phyloP scores from a whole-genome alignment of 495 filamentous ascomycete genomes.

The Podospora bellae-mahoneyi region DNA sequence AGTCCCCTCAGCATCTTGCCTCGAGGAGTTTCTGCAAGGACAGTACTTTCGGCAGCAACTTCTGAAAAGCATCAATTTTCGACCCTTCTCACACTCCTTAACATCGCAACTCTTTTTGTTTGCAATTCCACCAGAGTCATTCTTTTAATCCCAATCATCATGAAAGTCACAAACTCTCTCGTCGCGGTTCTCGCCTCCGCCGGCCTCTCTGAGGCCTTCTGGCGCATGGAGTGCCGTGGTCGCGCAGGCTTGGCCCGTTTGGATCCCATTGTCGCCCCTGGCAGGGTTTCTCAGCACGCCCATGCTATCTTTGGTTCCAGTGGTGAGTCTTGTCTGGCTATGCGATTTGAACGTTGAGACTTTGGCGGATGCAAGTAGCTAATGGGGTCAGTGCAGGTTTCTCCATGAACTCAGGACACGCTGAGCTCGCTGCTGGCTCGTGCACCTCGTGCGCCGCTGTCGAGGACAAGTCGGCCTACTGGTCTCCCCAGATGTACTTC shows the following conservation, averaged over 20 bases:
- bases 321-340: conserved; percentile 37
- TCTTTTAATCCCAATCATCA: conserved; percentile 25
- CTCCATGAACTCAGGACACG: conserved; percentile 41
- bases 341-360: neutral
- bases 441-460: conserved; percentile 64
- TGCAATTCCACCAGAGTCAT: conserved; percentile 12
- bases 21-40: neutral
- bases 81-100: conserved; percentile 1
- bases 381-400: conserved; percentile 41
- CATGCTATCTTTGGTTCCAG: conserved; percentile 71
- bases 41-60: neutral
- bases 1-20: neutral
- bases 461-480: conserved; percentile 67
- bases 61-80: neutral
- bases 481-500: conserved; percentile 65
- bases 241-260: conserved; percentile 61
- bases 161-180: conserved; percentile 30
- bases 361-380: conserved; percentile 10
- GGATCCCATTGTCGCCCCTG: conserved; percentile 68
- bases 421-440: conserved; percentile 48
- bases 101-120: neutral
- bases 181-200: conserved; percentile 29
- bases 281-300: conserved; percentile 58
- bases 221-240: conserved; percentile 79
- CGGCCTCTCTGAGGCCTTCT: conserved; percentile 62